Percentiles rank a stretch among this genome's conserved stretches.
phyloP scores from a whole-genome alignment of 2,329 filamentous ascomycete species.

The Venturiaceae sp. region DNA sequence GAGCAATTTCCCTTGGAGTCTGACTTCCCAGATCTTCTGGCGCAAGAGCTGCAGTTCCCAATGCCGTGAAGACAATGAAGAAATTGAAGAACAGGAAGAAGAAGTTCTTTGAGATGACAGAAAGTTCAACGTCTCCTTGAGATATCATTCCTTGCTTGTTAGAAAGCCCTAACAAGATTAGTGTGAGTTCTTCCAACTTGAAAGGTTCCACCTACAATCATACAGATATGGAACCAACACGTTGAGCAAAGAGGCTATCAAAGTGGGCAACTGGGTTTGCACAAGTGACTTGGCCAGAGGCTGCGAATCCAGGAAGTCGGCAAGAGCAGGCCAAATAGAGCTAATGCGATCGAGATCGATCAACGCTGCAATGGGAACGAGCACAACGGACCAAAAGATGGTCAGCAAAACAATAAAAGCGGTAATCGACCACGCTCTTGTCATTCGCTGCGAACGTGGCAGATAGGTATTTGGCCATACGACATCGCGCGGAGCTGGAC shows the following conservation, averaged over 20 bases:
- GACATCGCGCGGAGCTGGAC: slow-evolving; percentile 84
- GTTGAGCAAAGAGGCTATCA: slow-evolving; percentile 78
- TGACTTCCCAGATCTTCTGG: slow-evolving; percentile 7
- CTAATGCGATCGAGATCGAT: slow-evolving; percentile 74
- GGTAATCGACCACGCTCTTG: slow-evolving; percentile 77
- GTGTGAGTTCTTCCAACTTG: too few relatives aligned
- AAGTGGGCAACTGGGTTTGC: slow-evolving; percentile 77
- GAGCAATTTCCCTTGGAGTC: slow-evolving; percentile 48
- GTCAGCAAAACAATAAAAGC: slow-evolving; percentile 73
- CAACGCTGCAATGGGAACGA: slow-evolving; percentile 68
- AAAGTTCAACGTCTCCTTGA: slow-evolving; percentile 86
- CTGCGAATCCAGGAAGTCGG: slow-evolving; percentile 56
- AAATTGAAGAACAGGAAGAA: slow-evolving; percentile 99
- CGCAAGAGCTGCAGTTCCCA: slow-evolving; percentile 67
- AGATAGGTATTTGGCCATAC: slow-evolving; percentile 92
- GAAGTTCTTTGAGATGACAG: slow-evolving; percentile 95
- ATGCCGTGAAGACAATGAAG: slow-evolving; percentile 86
- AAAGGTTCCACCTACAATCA: slow-evolving; percentile 59
- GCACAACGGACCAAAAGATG: slow-evolving; percentile 77
- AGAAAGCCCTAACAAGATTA: slow-evolving; percentile 57
- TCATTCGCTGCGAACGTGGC: slow-evolving; percentile 59
- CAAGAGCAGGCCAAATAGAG: slow-evolving; percentile 61
- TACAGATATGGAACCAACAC: slow-evolving; percentile 89
- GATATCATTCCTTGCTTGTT: slow-evolving; percentile 93
- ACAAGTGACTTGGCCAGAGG: slow-evolving; percentile 65